phyloP scores from a whole-genome alignment of 2,329 filamentous ascomycete genomes.

The Aspergillus fumigatiaffinis region DNA sequence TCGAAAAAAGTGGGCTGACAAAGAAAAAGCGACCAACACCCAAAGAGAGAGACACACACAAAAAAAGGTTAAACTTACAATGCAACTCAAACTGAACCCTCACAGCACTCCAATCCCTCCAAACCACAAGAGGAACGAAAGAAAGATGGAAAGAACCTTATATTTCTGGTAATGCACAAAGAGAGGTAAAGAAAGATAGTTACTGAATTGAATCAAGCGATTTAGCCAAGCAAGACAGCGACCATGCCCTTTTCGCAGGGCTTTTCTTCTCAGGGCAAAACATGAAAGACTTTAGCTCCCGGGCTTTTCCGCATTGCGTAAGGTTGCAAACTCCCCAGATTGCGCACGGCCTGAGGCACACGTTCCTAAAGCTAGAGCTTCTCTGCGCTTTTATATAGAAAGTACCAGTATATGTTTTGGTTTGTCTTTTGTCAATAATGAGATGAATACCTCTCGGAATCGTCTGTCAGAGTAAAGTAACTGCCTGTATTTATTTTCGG shows the following conservation, averaged over 20 bases:
- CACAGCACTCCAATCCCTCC: slow-evolving; percentile 25
- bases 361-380: slow-evolving; percentile 4
- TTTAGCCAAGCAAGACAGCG: slow-evolving; percentile 9
- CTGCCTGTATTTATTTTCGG: neutral
- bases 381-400: neutral
- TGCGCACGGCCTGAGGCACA: slow-evolving; percentile 16
- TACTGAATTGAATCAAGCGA: slow-evolving; percentile 12
- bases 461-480: too few relatives aligned
- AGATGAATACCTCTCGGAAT: too few relatives aligned
- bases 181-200: slow-evolving; percentile 11
- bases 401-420: neutral
- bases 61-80: slow-evolving; percentile 12
- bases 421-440: neutral
- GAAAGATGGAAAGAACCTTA: slow-evolving; percentile 3
- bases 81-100: slow-evolving; percentile 13
- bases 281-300: slow-evolving; percentile 34
- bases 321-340: slow-evolving; percentile 21
- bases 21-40: slow-evolving; percentile 14
- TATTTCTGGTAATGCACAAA: neutral
- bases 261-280: slow-evolving; percentile 16
- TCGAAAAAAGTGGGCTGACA: slow-evolving; percentile 24
- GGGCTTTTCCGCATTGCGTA: slow-evolving; percentile 39
- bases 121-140: slow-evolving; percentile 12
- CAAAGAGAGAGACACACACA: slow-evolving; percentile 8
- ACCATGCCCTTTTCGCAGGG: slow-evolving; percentile 1